A percentile compares a stretch with the other conserved stretches of the same genome.
phyloP scores from a whole-genome alignment of 1,139 yeast species.

The Casaregolazyma suthepensis region DNA sequence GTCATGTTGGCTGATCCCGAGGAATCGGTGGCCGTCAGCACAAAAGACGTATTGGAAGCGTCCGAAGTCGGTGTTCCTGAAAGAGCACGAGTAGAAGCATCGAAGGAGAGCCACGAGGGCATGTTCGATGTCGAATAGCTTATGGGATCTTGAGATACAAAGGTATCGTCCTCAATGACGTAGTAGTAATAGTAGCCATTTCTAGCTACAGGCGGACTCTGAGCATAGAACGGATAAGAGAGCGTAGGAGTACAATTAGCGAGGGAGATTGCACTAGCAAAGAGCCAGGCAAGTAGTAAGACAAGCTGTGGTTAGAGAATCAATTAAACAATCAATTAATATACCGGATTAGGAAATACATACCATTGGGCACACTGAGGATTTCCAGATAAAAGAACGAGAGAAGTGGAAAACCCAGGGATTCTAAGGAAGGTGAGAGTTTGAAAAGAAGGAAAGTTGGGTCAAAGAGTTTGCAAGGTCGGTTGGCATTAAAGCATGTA shows the following conservation, averaged over 20 bases:
- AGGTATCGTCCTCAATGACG: constrained; percentile 67
- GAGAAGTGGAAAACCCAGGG: background rate
- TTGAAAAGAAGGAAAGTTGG: no score
- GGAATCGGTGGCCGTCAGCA: constrained; percentile 60
- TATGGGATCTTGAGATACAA: constrained; percentile 41
- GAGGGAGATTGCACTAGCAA: background rate
- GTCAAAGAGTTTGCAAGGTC: background rate
- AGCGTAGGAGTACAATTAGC: constrained; percentile 41
- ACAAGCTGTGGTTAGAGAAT: background rate
- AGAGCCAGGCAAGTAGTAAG: background rate
- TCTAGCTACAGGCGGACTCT: constrained; percentile 83
- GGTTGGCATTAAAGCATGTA: background rate
- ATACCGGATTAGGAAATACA: background rate
- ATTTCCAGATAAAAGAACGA: background rate
- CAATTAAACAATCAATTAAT: background rate
- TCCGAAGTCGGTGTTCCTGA: constrained; percentile 60
- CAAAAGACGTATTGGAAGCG: constrained; percentile 40
- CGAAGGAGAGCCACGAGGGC: constrained; percentile 79
- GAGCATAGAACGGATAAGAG: constrained; percentile 77
- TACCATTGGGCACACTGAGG: background rate
- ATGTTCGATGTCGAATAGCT: constrained; percentile 49
- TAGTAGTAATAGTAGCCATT: constrained; percentile 58
- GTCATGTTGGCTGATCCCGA: constrained; percentile 37
- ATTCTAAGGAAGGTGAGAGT: background rate
- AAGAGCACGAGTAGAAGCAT: constrained; percentile 52